These are phyloP conservation scores for Eucalyptus decipiens DNA, from an alignment of 345 rosid genomes.

Conservation along the genomic window DNA sequence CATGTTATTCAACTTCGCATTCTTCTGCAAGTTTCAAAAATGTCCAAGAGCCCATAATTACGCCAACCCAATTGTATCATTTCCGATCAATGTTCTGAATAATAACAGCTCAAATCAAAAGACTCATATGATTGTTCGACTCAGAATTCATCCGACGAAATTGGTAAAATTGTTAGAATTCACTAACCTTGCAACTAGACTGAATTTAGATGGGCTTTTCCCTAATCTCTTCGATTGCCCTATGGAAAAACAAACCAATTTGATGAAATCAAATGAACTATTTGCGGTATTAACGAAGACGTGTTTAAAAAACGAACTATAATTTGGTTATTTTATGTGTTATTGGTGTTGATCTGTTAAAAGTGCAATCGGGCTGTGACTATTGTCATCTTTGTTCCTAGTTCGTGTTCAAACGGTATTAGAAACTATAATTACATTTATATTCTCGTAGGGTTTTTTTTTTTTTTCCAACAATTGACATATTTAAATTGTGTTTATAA, in stretches of 20 bases:
- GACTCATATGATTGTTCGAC: too few species aligned
- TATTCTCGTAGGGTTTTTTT: neutral
- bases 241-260: neutral
- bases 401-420: too few species aligned
- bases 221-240: neutral
- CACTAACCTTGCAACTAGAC: neutral
- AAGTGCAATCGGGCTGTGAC: neutral
- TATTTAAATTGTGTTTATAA: neutral
- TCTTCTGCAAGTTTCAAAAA: neutral
- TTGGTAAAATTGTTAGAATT: neutral
- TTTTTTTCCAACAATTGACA: neutral
- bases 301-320: neutral
- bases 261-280: neutral
- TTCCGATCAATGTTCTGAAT: neutral
- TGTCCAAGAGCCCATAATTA: neutral
- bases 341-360: neutral
- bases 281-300: neutral
- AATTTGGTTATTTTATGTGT: neutral
- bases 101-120: neutral
- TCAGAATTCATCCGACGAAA: neutral
- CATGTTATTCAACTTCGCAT: neutral
- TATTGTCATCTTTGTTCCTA: neutral
- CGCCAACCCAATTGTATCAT: neutral
- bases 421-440: neutral
- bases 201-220: neutral